These are phyloP conservation scores for Cadophora sp. DNA, from an alignment of 2,329 filamentous ascomycete species.

Conservation along the genomic window DNA sequence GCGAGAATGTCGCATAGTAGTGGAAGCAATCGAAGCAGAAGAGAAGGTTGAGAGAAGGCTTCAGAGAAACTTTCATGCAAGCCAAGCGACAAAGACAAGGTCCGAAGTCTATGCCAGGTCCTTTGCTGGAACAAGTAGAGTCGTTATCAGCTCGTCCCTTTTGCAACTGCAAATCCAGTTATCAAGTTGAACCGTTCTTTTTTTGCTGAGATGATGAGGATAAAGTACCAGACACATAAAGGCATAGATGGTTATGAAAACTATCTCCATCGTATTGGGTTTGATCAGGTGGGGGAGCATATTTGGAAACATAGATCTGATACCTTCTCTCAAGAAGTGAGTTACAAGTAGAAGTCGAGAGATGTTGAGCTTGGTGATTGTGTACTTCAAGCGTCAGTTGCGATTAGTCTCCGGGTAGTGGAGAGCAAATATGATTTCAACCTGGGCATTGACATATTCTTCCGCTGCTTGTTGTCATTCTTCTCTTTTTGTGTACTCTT, in stretches of 20 bases:
- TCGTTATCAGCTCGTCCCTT: not conserved
- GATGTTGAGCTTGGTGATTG: too few species aligned
- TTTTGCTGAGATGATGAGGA: not conserved
- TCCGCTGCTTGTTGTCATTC: not conserved
- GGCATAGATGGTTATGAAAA: not conserved
- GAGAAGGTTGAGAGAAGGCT: slow-evolving; percentile 7
- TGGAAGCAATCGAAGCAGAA: not conserved
- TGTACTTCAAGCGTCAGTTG: too few species aligned
- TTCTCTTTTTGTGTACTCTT: not conserved
- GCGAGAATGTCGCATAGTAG: not conserved
- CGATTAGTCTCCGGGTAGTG: not conserved
- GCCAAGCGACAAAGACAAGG: slow-evolving; percentile 4
- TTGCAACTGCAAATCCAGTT: not conserved
- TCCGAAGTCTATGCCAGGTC: not conserved
- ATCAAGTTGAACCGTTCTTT: not conserved
- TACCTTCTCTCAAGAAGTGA: too few species aligned
- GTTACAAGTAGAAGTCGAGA: not conserved
- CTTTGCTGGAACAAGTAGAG: not conserved
- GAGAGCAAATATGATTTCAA: not conserved
- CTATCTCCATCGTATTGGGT: not conserved
- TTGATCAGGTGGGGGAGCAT: too few species aligned
- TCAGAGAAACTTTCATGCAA: not conserved
- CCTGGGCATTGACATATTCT: not conserved
- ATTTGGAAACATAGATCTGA: too few species aligned
- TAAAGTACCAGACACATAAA: not conserved